A percentile compares a stretch with the other conserved stretches of the same genome.
Conservation (phyloP, 176 grass and related monocot genomes). For the Oropetium thomaeum region DNA sequence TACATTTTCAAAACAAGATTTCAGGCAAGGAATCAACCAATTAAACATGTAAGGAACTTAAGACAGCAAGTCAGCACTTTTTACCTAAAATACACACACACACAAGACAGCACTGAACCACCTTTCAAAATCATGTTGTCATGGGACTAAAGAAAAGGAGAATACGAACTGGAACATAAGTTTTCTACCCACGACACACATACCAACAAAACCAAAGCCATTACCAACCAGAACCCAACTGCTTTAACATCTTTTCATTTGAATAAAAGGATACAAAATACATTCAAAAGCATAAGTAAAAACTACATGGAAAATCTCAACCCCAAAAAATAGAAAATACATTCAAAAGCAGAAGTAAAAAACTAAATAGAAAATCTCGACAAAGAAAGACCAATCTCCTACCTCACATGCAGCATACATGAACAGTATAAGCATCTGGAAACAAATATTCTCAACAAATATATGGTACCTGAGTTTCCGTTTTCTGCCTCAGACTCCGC, state of each 20-base stretch:
- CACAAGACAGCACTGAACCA: not conserved
- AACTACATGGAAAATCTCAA: not conserved
- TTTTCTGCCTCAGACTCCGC: slow-evolving; percentile 20
- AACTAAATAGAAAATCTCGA: not conserved
- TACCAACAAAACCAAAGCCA: not conserved
- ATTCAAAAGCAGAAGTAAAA: not conserved
- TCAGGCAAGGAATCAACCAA: not conserved
- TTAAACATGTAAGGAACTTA: not conserved
- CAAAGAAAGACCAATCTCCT: slow-evolving; percentile 10
- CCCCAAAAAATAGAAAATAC: not conserved
- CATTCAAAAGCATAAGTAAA: not conserved
- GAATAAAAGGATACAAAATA: not conserved
- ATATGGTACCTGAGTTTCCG: slow-evolving; percentile 34
- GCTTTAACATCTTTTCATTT: not conserved
- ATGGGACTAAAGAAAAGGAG: not conserved
- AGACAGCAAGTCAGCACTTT: not conserved
- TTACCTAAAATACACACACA: too few relatives aligned
- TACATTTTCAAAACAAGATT: not conserved
- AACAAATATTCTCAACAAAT: slow-evolving; percentile 8
- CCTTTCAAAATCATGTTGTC: slow-evolving; percentile 7
- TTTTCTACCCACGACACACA: not conserved
- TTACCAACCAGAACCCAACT: not conserved
- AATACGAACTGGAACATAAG: not conserved
- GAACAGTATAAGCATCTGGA: not conserved
- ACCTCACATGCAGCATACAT: slow-evolving; percentile 8